Base-by-base conservation (phyloP, 2,329 filamentous ascomycete species). In the Pseudocercospora crystallina region DNA sequence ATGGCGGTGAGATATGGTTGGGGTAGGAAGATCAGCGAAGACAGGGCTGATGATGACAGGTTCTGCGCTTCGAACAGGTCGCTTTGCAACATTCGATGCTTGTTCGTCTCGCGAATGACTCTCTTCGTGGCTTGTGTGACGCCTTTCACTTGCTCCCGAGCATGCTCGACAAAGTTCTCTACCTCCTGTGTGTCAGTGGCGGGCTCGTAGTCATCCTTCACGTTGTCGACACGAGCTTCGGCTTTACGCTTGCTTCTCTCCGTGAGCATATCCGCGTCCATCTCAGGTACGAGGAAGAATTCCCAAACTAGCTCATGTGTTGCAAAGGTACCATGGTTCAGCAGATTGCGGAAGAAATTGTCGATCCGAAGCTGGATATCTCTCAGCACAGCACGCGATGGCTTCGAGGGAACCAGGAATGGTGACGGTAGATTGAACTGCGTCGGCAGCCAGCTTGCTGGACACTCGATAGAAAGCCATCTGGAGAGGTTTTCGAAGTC, bases 231-330 rank as follows among this genome's bases (percentile, higher is more conserved):
- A 26, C 92, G 81, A 0, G 86, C 83, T 67, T 91, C 86, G 3
- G 90, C 88, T 71, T 99, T 99, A 55, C 90, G 83, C 48, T 84
- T 84, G 57, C 89, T 95, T 43, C 94, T 83, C 68, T 95, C 86
- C 46, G 89, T 86, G 79, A 97, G 92, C 82, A 91, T 90, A 14
- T 90, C 84, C 0, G 89, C 81, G 66, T 96, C 89, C 43, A 99
- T 83, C 61, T 99, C 94, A 1, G 94, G 94, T 10, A 99, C 91
- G 0, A 99, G 80, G 71, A 99, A 96, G 73, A 99, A 99, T 64
- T 99, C 94, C 95, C 94, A 99, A 2, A 99, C 80, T 80, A 97
- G 90, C 73, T 99, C 94, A 65, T 99, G 95, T 0, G 89, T 96
- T 0, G 90, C 82, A 66, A 99, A 96, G 0, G 94, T 97, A 3